phyloP scores from a whole-genome alignment of 768 basidiomycete species.

The Suillus occidentalis region DNA sequence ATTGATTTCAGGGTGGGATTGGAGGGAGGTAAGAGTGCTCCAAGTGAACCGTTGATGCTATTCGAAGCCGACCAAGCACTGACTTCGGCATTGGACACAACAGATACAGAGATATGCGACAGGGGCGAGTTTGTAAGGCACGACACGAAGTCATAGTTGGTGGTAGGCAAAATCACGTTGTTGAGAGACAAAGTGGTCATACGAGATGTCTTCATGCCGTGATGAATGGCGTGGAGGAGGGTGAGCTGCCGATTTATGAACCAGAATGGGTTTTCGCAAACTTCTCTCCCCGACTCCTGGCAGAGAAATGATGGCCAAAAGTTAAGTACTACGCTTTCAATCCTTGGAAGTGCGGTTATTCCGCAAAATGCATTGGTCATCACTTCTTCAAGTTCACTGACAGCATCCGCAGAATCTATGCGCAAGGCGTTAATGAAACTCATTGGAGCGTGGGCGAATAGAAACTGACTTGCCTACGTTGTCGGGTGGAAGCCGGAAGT shows the following conservation, averaged over 20 bases:
- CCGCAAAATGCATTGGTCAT: constrained; percentile 26
- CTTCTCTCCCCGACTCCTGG: constrained; percentile 18
- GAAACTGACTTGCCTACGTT: constrained; percentile 10
- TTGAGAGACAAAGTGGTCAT: constrained; percentile 25
- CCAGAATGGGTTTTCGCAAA: constrained; percentile 30
- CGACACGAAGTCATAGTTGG: constrained; percentile 28
- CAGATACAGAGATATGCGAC: constrained; percentile 30
- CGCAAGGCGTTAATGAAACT: constrained; percentile 4
- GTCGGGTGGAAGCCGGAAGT: constrained; percentile 24
- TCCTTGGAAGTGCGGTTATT: constrained; percentile 20
- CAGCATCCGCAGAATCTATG: constrained; percentile 23
- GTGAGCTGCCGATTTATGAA: constrained; percentile 30
- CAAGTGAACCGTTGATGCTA: constrained; percentile 24
- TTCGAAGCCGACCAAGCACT: constrained; percentile 31
- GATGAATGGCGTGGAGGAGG: constrained; percentile 26
- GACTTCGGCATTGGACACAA: constrained; percentile 31
- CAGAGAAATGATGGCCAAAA: constrained; percentile 33
- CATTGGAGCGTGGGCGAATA: too few species aligned
- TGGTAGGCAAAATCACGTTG: constrained; percentile 24
- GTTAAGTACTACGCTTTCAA: constrained; percentile 27
- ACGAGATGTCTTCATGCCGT: constrained; percentile 20
- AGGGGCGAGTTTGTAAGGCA: constrained; percentile 26
- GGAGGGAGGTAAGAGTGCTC: constrained; percentile 24
- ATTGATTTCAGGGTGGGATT: constrained; percentile 26
- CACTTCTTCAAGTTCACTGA: constrained; percentile 32